Evolutionary conservation across 2,329 filamentous ascomycete genomes (phyloP), one percentile per base, ranked within the genome.

Genomic region (Colletotrichum musae): DNA sequence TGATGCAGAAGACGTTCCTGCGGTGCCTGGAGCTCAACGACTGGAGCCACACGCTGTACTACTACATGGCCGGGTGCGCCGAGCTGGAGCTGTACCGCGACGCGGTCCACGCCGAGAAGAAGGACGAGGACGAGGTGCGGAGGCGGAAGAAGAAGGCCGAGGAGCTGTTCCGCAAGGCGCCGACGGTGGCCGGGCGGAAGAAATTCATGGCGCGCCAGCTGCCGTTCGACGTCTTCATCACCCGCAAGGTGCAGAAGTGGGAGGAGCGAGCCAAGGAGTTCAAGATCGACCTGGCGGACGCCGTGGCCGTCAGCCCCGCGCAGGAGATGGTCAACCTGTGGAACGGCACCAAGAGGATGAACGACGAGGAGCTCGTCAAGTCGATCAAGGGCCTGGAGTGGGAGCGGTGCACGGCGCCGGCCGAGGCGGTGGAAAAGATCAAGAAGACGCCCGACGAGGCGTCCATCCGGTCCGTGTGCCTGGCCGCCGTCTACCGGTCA

Each of bases 251-350:
- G 15, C 86, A 89, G 63, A 97, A 97, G 79, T 98, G 95, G 95
- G 92, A 97, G 75, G 89, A 90, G 36, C 87, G 94, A 24, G 90
- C 93, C 4, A 91, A 91, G 75, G 84, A 87, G 53, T 88, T 91
- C 79, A 84, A 87, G 2, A 81, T 94, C 39, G 88, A 91, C 56
- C 84, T 98, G 4, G 87, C 92, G 2, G 95, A 98, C 74, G 94
- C 93, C 0, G 86, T 97, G 9, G 94, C 94, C 0, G 86, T 93
- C 3, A 93, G 91, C 69, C 96, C 96, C 0, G 84, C 94, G 0
- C 89, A 94, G 75, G 96, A 98, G 82, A 97, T 98, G 92, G 91
- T 93, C 13, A 97, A 95, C 78, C 90, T 98, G 74, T 98, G 95
- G 95, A 95, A 94, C 76, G 95, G 95, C 0, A 90, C 89, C 74